Evolutionary conservation across 139 green algal genomes (phyloP).

Genomic region (Micromonas pusilla): DNA sequence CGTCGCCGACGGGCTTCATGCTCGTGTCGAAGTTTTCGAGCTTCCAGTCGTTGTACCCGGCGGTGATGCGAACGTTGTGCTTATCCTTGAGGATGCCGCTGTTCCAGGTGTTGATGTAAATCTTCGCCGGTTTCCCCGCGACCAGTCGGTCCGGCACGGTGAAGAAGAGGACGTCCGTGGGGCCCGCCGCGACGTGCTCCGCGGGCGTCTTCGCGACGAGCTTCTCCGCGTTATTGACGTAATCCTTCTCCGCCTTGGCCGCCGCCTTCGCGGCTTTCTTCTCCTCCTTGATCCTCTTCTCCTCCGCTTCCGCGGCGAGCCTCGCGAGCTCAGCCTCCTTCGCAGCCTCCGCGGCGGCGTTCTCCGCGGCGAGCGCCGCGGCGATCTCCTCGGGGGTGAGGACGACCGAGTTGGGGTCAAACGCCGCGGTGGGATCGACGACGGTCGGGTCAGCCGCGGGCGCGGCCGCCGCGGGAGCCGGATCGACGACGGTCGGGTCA

Average conservation of each 20-base stretch:
- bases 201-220: not conserved
- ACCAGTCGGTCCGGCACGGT: conserved; percentile 8
- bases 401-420: not conserved
- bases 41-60: conserved; percentile 19
- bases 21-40: not conserved
- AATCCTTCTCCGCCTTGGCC: not conserved
- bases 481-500: not conserved
- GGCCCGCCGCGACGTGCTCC: not conserved
- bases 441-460: not conserved
- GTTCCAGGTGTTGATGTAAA: not conserved
- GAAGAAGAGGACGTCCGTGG: not conserved
- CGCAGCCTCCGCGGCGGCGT: not conserved
- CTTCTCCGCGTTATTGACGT: not conserved
- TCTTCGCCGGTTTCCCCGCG: not conserved
- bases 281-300: not conserved
- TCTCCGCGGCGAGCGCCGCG: not conserved
- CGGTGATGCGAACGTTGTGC: not conserved
- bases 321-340: not conserved
- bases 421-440: not conserved
- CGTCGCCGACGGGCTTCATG: not conserved
- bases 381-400: not conserved
- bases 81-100: not conserved
- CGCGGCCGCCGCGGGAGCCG: not conserved
- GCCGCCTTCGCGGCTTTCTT: not conserved
- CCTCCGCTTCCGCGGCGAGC: not conserved